Conservation (phyloP, 1,139 yeast species). For the Saccharomyces hybrid region DNA sequence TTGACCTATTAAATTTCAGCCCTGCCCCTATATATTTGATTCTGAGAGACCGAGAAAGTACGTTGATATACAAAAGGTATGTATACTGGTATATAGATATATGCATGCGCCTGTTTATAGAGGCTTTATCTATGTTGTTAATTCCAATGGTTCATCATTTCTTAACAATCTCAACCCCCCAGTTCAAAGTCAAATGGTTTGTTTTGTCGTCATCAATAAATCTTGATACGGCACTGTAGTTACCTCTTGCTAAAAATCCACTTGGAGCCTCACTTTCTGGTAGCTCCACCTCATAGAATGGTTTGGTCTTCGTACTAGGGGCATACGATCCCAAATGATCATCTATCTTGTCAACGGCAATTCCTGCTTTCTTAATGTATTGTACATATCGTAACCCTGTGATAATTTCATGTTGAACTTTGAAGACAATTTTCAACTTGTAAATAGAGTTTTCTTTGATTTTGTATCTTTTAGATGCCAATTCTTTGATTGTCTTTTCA, state of each 20-base stretch:
- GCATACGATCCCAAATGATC: constrained; percentile 89
- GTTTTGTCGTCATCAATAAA: constrained; percentile 83
- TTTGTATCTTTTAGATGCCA: constrained; percentile 37
- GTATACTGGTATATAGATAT: not conserved
- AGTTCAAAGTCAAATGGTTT: constrained; percentile 67
- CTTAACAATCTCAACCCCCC: constrained; percentile 71
- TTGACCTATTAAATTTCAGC: not conserved
- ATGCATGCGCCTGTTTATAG: not conserved
- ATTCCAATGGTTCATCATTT: constrained; percentile 11
- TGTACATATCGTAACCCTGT: constrained; percentile 87
- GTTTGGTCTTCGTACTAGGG: constrained; percentile 79
- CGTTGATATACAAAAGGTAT: not conserved
- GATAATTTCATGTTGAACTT: constrained; percentile 84
- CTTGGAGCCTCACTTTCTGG: constrained; percentile 91
- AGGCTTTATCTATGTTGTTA: not conserved
- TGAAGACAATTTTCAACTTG: constrained; percentile 65
- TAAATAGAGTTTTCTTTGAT: constrained; percentile 76
- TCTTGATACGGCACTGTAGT: constrained; percentile 71
- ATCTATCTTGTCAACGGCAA: constrained; percentile 76
- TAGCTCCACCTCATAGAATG: constrained; percentile 67
- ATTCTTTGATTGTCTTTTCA: constrained; percentile 43
- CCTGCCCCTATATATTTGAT: not conserved
- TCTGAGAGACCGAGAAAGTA: not conserved
- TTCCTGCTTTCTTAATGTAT: constrained; percentile 78
- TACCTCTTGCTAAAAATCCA: constrained; percentile 83